Percentiles rank a stretch among this genome's conserved stretches.
Conservation (phyloP, 352 stramenopile species). For the Phytophthora megakarya region DNA sequence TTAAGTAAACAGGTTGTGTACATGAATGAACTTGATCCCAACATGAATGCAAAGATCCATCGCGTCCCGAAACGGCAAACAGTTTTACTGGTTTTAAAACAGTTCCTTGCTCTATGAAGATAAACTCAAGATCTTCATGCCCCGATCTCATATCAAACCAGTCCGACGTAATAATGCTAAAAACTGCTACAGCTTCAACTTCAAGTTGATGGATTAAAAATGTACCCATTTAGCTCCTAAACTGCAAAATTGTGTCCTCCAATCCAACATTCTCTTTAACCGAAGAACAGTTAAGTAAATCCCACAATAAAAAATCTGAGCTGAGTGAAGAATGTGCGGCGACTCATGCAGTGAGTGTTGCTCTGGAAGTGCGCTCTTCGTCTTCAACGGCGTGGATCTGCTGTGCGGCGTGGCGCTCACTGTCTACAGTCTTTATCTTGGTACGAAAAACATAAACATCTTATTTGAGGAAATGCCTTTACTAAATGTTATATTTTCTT, state of each 20-base stretch:
- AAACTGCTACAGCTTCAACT: constrained; percentile 10
- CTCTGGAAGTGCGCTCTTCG: constrained; percentile 64
- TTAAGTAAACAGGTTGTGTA: constrained; percentile 10
- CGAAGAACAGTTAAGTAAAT: no score
- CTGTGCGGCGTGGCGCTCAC: constrained; percentile 59
- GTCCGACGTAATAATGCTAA: no score
- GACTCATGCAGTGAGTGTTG: constrained; percentile 54
- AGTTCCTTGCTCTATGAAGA: background rate
- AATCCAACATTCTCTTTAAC: constrained; percentile 1
- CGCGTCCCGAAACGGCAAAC: constrained; percentile 7
- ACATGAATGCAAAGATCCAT: background rate
- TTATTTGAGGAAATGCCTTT: background rate
- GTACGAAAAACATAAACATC: constrained; percentile 22
- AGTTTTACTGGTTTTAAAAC: background rate
- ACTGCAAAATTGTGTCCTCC: background rate
- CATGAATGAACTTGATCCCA: background rate
- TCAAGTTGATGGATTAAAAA: background rate
- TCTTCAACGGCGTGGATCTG: constrained; percentile 77
- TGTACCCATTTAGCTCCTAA: constrained; percentile 16
- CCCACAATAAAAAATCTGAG: background rate
- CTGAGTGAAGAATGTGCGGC: constrained; percentile 29
- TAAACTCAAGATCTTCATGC: background rate
- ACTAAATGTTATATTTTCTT: constrained; percentile 19
- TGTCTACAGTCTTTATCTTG: constrained; percentile 68
- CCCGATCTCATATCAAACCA: background rate